These are phyloP conservation scores for Trichoderma parareesei DNA, from an alignment of 495 filamentous ascomycete genomes.

Conservation along the genomic window DNA sequence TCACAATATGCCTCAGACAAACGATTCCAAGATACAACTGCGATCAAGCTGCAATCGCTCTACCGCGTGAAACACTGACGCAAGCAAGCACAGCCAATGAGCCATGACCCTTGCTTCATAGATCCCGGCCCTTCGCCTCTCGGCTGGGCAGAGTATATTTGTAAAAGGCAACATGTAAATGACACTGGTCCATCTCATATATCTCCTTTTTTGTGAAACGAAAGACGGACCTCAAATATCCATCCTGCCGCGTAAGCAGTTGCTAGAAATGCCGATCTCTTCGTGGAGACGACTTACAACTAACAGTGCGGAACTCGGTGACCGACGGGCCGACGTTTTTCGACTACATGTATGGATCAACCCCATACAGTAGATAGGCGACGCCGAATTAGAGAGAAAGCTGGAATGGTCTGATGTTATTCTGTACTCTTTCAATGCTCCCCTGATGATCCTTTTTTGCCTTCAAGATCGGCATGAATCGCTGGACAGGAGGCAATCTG, in stretches of 20 bases:
- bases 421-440: not conserved
- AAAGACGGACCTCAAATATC: not conserved
- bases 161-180: too few relatives aligned
- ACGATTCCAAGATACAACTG: not conserved
- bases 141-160: too few relatives aligned
- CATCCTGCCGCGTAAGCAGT: constrained; percentile 3
- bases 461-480: not conserved
- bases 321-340: constrained; percentile 1
- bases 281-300: not conserved
- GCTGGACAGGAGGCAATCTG: not conserved
- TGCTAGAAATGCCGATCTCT: not conserved
- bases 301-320: constrained; percentile 1
- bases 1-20: too few relatives aligned
- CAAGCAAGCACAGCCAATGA: not conserved
- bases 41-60: not conserved
- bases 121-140: too few relatives aligned
- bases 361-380: not conserved
- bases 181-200: not conserved
- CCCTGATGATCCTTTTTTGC: not conserved
- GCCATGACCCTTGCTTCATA: not conserved
- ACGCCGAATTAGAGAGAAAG: not conserved
- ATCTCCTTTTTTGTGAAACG: not conserved
- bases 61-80: not conserved
- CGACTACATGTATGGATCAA: not conserved
- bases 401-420: not conserved